These are phyloP conservation scores for Xerophyta viscosa DNA, from an alignment of 106 monocot species.

Conservation along the genomic window DNA sequence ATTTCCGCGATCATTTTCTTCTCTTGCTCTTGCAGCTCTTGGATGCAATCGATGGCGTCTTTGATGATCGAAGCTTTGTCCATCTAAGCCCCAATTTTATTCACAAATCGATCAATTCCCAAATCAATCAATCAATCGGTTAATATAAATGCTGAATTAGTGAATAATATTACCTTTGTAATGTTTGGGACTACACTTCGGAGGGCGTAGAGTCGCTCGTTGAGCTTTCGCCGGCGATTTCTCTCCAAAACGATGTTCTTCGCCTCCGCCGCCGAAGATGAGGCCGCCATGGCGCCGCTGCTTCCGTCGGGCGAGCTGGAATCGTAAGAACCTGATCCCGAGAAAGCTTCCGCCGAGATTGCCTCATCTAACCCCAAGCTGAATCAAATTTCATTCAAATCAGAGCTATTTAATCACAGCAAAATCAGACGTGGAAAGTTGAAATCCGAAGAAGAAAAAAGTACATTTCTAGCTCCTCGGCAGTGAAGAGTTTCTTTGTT, in stretches of 20 bases:
- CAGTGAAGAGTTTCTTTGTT: conserved; percentile 24
- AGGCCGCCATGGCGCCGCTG: background rate
- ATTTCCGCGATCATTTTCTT: conserved; percentile 26
- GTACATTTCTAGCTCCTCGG: conserved; percentile 33
- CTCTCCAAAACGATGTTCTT: conserved; percentile 68
- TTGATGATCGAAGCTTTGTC: conserved; percentile 4
- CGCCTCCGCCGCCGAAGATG: conserved; percentile 1
- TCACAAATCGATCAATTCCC: background rate
- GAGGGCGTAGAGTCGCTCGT: conserved; percentile 63
- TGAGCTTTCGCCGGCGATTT: conserved; percentile 59
- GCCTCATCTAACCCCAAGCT: conserved; percentile 23
- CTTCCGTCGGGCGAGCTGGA: conserved; percentile 40
- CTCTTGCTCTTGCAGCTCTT: conserved; percentile 31
- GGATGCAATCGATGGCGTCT: conserved; percentile 3
- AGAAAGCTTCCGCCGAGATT: conserved; percentile 11
- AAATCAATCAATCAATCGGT: background rate
- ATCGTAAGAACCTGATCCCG: conserved; percentile 15
- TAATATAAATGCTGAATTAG: background rate
- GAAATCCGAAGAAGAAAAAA: background rate
- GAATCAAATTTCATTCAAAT: conserved; percentile 4
- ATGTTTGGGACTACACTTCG: conserved; percentile 82
- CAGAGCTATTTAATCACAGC: background rate
- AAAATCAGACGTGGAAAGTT: background rate
- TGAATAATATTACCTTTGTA: conserved; percentile 42
- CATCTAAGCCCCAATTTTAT: background rate